Conservation (phyloP, 1,284 basidiomycete genomes). For the Sporisorium scitamineum region DNA sequence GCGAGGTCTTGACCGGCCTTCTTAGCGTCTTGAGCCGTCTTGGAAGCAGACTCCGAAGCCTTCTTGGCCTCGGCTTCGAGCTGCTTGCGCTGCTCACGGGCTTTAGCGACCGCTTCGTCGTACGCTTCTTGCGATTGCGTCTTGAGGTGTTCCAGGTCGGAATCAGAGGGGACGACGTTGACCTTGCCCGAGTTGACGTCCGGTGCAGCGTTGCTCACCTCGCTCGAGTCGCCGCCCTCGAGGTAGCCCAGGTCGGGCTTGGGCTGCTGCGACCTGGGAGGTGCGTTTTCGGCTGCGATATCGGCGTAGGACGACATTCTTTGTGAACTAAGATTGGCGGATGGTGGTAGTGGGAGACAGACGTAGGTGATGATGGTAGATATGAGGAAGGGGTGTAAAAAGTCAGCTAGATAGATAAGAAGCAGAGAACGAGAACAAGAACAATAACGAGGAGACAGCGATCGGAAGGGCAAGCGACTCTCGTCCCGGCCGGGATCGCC, state of each 20-base stretch:
- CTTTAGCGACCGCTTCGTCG: slow-evolving; percentile 42
- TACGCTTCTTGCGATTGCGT: slow-evolving; percentile 56
- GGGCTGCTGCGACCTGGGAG: slow-evolving; percentile 52
- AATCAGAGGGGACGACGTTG: slow-evolving; percentile 52
- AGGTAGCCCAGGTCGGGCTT: slow-evolving; percentile 47
- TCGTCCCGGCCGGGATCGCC: neutral
- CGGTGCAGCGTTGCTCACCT: slow-evolving; percentile 18
- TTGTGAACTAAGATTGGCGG: neutral
- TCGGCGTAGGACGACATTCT: slow-evolving; percentile 53
- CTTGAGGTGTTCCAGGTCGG: slow-evolving; percentile 56
- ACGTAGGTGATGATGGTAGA: too few relatives aligned
- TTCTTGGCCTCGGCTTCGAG: slow-evolving; percentile 44
- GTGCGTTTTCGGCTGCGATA: slow-evolving; percentile 55
- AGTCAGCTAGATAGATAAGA: neutral
- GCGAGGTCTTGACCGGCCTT: slow-evolving; percentile 25
- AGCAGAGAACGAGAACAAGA: neutral
- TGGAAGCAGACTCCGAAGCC: slow-evolving; percentile 27
- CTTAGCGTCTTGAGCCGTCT: slow-evolving; percentile 28
- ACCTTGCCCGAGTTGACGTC: slow-evolving; percentile 59
- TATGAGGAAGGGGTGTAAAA: neutral
- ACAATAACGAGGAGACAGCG: neutral
- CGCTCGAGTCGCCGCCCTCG: slow-evolving; percentile 35
- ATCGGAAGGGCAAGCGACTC: neutral
- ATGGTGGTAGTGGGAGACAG: slow-evolving; percentile 2
- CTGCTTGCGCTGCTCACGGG: slow-evolving; percentile 46